These are phyloP conservation scores for Penicillium sp. DNA, from an alignment of 2,329 filamentous ascomycete species.

Conservation along the genomic window DNA sequence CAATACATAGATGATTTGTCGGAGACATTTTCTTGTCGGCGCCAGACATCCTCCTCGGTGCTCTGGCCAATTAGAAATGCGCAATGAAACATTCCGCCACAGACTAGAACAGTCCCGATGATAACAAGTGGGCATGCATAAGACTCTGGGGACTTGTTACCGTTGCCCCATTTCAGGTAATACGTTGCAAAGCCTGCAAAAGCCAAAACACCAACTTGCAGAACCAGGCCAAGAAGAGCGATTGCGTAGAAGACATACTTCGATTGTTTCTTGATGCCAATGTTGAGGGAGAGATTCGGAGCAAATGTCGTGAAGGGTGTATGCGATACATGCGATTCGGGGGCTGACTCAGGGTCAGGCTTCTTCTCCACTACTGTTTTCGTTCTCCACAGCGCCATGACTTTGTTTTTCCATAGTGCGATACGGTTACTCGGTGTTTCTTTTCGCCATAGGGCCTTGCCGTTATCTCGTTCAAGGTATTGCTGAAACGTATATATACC, in stretches of 20 bases:
- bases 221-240: background rate
- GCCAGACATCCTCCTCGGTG: conserved; percentile 6
- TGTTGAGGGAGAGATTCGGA: background rate
- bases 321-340: background rate
- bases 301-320: background rate
- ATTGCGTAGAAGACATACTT: background rate
- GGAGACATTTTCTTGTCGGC: background rate
- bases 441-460: background rate
- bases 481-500: conserved; percentile 8
- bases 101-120: conserved; percentile 16
- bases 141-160: background rate
- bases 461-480: background rate
- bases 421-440: background rate
- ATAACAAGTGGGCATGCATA: conserved; percentile 11
- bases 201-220: background rate
- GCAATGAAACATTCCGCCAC: conserved; percentile 11
- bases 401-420: background rate
- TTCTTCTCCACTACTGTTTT: background rate
- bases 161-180: background rate
- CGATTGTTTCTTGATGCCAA: background rate
- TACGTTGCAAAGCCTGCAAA: background rate
- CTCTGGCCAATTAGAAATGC: conserved; percentile 17
- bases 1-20: conserved; percentile 9
- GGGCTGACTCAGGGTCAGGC: background rate
- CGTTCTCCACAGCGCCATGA: too few relatives aligned